Percentiles rank a stretch among this genome's conserved stretches.
Conservation (phyloP, 257 asterid species). For the Solanum clarkiae region DNA sequence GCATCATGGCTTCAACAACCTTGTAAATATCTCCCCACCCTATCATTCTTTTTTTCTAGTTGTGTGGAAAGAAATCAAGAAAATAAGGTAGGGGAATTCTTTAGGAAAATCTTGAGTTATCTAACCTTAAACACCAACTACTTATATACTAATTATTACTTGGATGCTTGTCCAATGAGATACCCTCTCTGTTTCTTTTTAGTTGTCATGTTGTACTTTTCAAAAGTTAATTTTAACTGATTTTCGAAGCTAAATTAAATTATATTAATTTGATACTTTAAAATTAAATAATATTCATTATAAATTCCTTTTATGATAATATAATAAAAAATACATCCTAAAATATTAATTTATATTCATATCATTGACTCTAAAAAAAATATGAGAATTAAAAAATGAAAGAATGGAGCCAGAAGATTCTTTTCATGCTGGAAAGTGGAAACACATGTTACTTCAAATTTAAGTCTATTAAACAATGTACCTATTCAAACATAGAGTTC, state of each 20-base stretch:
- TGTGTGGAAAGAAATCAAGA: background rate
- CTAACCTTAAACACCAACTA: background rate
- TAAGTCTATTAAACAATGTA: background rate
- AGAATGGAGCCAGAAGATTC: background rate
- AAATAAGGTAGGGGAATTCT: background rate
- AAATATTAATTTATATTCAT: too few species aligned
- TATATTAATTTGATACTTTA: too few species aligned
- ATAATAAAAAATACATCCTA: too few species aligned
- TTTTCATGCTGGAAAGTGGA: background rate
- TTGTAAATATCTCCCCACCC: conserved; percentile 37
- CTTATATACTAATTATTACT: background rate
- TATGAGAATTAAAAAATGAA: too few species aligned
- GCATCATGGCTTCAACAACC: conserved; percentile 43
- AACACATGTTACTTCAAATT: background rate
- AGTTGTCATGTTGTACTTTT: too few species aligned
- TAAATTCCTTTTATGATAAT: too few species aligned
- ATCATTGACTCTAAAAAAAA: too few species aligned
- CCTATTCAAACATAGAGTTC: background rate
- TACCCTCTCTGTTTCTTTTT: too few species aligned
- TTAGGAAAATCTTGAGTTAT: background rate
- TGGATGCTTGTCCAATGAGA: background rate
- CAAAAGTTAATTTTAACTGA: too few species aligned
- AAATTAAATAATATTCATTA: too few species aligned
- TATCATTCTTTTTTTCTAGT: conserved; percentile 20
- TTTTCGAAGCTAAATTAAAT: too few species aligned